Evolutionary conservation across 202 grass and related monocot species (phyloP), one percentile per base, ranked within the genome.

Genomic region (Schoenoplectus triqueter): DNA sequence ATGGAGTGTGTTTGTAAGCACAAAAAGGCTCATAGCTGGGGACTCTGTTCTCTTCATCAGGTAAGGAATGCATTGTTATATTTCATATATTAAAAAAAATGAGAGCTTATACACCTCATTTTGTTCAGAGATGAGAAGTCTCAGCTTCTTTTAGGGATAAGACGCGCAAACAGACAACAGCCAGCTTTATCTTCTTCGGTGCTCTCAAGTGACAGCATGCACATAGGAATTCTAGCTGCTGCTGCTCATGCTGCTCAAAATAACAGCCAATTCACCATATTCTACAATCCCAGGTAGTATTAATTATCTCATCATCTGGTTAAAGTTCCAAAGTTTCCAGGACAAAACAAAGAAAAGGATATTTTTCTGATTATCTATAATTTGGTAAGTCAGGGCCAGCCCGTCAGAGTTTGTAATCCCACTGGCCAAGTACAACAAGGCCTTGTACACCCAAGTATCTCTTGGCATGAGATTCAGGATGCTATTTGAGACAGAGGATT

Each of bases 401-500:
- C 93, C 96, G 69, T 99, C 93, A 15, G 96, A 99, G 88, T 99
- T 99, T 84, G 90, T 99, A 60, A 92, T 99, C 14, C 96, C 96
- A 73, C 89, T 99, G 52, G 96, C 96, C 49, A 99, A 99, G 73
- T 99, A 96, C 80, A 91, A 94, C 72, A 99, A 99, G 81, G 96
- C 96, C 67, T 40, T 99, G 86, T 99, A 99, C 86, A 96, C 93
- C 71, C 96, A 99, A 88, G 91, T 99, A 49, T 96, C 96, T 69
- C 93, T 94, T 68, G 96, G 96, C 70, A 99, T 99, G 96, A 78
- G 96, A 78, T 99, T 99, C 79, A 92, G 96, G 82, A 99, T 99
- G 96, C 77, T 99, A 66, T 99, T 99, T 66, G 96, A 99, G 75
- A 96, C 93, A 20, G 96, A 99, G 84, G 93, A 99, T 85, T 99